Evolutionary conservation across 768 basidiomycete genomes (phyloP).

Genomic region (Thelephora ganbajun): DNA sequence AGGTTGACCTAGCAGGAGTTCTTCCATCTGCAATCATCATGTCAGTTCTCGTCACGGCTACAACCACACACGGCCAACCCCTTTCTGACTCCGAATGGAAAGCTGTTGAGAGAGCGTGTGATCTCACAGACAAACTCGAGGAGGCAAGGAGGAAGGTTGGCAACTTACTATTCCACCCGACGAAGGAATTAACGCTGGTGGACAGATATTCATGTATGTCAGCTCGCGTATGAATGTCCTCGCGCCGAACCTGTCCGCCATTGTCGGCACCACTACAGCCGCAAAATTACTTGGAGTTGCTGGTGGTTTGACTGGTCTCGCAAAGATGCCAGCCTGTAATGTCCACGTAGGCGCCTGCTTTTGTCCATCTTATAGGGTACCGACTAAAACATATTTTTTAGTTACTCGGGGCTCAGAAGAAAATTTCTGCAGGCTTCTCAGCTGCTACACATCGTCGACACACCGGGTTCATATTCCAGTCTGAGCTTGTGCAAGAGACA

Average conservation of each 20-base stretch:
- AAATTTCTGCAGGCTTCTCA: constrained; percentile 88
- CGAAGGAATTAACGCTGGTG: background rate
- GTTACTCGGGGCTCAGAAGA: constrained; percentile 90
- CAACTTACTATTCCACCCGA: background rate
- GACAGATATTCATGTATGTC: constrained; percentile 97
- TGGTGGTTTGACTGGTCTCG: constrained; percentile 79
- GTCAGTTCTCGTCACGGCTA: constrained; percentile 92
- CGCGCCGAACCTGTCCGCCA: constrained; percentile 95
- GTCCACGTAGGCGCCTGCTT: constrained; percentile 57
- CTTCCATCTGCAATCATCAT: constrained; percentile 85
- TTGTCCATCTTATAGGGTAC: background rate
- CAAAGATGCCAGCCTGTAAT: constrained; percentile 92
- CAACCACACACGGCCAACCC: constrained; percentile 70
- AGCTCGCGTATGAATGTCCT: constrained; percentile 98
- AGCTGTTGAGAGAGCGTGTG: constrained; percentile 75
- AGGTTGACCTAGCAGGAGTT: constrained; percentile 65
- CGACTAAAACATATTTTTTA: constrained; percentile 14
- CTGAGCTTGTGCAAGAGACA: constrained; percentile 71
- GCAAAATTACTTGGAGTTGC: constrained; percentile 97
- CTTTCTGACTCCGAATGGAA: constrained; percentile 62
- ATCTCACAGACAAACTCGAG: constrained; percentile 79
- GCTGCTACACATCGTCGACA: constrained; percentile 77
- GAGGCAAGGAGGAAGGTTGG: constrained; percentile 76
- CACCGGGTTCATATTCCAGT: constrained; percentile 95
- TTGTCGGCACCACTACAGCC: constrained; percentile 97